Base-by-base conservation (phyloP, 805 yeast species). In the Schwanniomyces sp. region DNA sequence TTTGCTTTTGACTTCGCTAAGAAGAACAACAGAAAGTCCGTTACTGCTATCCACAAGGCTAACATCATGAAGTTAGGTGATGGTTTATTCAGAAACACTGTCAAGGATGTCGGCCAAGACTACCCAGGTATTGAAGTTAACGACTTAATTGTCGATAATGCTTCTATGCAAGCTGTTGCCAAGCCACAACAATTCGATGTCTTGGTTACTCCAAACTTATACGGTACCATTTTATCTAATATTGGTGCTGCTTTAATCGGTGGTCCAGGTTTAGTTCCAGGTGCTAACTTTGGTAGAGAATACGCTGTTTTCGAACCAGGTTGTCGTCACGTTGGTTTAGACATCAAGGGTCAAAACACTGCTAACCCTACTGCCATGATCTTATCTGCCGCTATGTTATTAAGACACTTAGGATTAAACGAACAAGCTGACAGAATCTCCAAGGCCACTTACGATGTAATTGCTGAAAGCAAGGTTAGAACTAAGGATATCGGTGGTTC, bases 321-420 rank as follows among this genome's bases (percentile, higher is more conserved):
- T 76, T 91, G 97, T 78, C 88, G 99, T 82, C 98, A 91, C 79
- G 98, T 91, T 64, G 98, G 98, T 74, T 80, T 92, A 62, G 97
- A 92, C 74, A 88, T 94, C 70, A 81, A 88, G 80, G 97, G 96
- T 67, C 82, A 88, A 74, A 88, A 90, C 79, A 80, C 89, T 55
- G 98, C 98, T 56, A 92, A 92, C 84, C 99, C 99, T 69, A 89
- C 97, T 52, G 98, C 97, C 59, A 87, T 92, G 92, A 87, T 92
- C 63, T 79, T 94, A 64, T 89, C 97, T 50, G 82, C 96, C 40
- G 75, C 91, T 54, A 84, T 92, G 86, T 72, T 92, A 85, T 82
- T 92, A 76, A 88, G 97, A 78, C 99, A 92, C 75, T 81, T 92
- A 66, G 97, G 97, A 56, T 80, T 92, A 61, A 89, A 86, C 63